Base-by-base conservation (phyloP, 1,284 basidiomycete species). In the Lentinus polychrous region DNA sequence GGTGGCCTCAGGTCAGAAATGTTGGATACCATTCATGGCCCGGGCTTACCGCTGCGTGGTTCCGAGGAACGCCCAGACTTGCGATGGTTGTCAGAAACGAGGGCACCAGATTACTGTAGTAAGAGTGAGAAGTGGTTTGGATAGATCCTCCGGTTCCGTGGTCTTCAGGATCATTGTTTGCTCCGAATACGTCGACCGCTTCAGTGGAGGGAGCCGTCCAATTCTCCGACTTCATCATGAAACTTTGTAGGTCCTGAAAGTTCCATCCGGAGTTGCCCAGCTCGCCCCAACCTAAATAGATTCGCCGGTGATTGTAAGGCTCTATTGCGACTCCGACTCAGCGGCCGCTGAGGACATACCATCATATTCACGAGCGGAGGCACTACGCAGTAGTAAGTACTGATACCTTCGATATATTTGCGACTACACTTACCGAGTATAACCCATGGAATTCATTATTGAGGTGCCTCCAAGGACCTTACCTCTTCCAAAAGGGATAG, bases 191-290 rank as follows among this genome's bases (percentile, higher is more conserved):
- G 7, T 15, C n/a, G 12, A 40, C 39, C 6, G 39, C 22, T 23
- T 23, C 17, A 6, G 39, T 15, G n/a, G 17, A 15, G 39, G 39
- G 39, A 4, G 39, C 17, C 3, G 39, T 40, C 39, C 39, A 40
- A 6, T 22, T 40, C 14, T 40, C 39, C 12, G 34, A 24, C 34
- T 49, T 49, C 42, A 43, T 49, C 47, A 49, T 36, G 34, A 33
- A 49, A 12, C 12, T 33, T 22, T 42, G 20, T 2, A 38, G 14
- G 22, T 49, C 24, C 2, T 27, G 20, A 14, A 41, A 49, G 17
- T 43, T 49, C 47, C 47, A 49, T 20, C 47, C 47, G 7, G 47
- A 41, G 23, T 49, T 49, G 2, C 47, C 47, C 8, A 49, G 42
- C 18, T 12, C 4, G 15, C 31, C 44, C 17, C 23, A 45, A 24